Evolutionary conservation across 495 filamentous ascomycete species (phyloP), one percentile per base, ranked within the genome.

Genomic region (Aspergillus campestris): DNA sequence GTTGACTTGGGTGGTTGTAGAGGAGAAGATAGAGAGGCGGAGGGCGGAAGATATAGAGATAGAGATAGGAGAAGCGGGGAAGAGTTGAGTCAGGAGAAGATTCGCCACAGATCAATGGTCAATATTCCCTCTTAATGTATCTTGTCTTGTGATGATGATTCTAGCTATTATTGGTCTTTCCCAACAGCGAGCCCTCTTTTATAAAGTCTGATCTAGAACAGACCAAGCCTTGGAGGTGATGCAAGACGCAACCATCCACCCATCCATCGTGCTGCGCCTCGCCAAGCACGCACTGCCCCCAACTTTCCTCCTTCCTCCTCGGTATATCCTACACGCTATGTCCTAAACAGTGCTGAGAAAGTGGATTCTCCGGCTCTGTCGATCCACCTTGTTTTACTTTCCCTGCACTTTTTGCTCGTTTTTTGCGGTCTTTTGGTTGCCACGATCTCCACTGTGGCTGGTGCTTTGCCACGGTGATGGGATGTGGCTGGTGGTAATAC

Each of bases 1-100:
- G 71, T 67, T 50, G 67, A 73, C 39, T 63, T 73, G 36, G 47
- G 53, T 49, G 5, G 56, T 56, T 24, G 63, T 60, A 31, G 60
- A 61, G 3, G 56, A 56, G 29, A 49, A 47, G 39, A 58, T 38
- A 3, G 58, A 61, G 46, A 8, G 60, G 57, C 27, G 61, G 52
- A 3, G 3, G 41, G 29, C 39, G 42, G 43, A 50, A 55, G 37
- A 49, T 47, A 29, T 44, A 13, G 29, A 14, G 27, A 15, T 49
- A 54, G 42, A 55, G 37, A 12, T 50, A 47, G 47, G 57, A 48
- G 47, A 60, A 50, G 42, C 11, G 42, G 30, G n/a, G 42, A 44
- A 40, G 35, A 46, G 32, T 33, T 39, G 15, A 49, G 36, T 31
- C 40, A 35, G 13, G 14, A 30, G 36, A 31, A 36, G 29, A 35